These are phyloP conservation scores for Excoecaria agallocha DNA, from an alignment of 345 rosid genomes.

Conservation along the genomic window DNA sequence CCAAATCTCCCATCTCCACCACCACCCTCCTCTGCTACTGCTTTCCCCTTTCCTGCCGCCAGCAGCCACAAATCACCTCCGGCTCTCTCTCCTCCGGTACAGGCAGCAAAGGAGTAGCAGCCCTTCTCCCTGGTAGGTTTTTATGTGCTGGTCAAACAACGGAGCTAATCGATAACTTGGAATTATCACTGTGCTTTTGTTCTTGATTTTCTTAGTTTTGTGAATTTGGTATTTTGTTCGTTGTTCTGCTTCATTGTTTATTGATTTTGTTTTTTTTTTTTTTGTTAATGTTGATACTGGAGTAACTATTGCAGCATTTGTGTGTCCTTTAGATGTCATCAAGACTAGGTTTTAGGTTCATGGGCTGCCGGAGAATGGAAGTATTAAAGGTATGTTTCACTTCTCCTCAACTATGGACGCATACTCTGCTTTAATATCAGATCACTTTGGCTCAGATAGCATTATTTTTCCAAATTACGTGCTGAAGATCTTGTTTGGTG, in stretches of 20 bases:
- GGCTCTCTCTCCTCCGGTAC: no score
- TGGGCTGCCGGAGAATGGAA: slow-evolving; percentile 54
- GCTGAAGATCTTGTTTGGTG: background rate
- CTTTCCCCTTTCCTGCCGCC: no score
- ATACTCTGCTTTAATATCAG: background rate
- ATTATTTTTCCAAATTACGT: background rate
- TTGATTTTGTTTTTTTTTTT: background rate
- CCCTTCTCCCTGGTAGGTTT: background rate
- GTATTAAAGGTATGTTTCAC: slow-evolving; percentile 45
- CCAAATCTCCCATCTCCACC: no score
- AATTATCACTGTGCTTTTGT: background rate
- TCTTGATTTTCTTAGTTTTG: background rate
- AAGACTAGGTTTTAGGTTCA: slow-evolving; percentile 93
- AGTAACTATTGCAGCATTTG: slow-evolving; percentile 79
- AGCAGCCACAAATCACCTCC: no score
- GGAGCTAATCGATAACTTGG: background rate
- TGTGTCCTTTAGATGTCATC: slow-evolving; percentile 87
- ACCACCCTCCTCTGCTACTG: no score
- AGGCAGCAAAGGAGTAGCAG: no score
- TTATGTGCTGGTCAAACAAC: background rate
- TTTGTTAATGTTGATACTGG: slow-evolving; percentile 33
- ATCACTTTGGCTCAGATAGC: background rate
- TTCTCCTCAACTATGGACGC: no score
- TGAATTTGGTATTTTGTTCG: background rate
- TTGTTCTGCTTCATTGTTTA: background rate